These are phyloP conservation scores for Serpula lacrymans DNA, from an alignment of 768 basidiomycete genomes.

Conservation along the genomic window DNA sequence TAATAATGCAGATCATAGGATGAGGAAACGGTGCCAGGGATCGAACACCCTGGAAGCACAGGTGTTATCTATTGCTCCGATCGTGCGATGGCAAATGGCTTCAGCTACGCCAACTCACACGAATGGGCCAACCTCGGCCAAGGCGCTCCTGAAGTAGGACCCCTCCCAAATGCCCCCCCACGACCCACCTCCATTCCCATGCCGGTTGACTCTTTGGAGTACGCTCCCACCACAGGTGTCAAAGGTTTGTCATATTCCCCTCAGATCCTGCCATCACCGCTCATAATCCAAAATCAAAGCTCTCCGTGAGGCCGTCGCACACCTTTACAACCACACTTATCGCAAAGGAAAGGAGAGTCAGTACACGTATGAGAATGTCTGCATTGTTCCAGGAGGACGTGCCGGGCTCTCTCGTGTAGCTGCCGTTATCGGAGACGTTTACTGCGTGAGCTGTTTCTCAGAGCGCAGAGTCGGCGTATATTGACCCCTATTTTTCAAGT, in stretches of 20 bases:
- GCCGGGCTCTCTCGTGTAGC: constrained; percentile 88
- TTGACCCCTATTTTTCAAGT: constrained; percentile 36
- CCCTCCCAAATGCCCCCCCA: constrained; percentile 68
- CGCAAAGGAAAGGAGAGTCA: constrained; percentile 76
- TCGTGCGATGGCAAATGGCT: constrained; percentile 94
- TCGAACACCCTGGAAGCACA: constrained; percentile 67
- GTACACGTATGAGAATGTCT: constrained; percentile 91
- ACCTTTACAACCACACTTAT: constrained; percentile 86
- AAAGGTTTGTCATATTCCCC: constrained; percentile 47
- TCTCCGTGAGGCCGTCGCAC: constrained; percentile 86
- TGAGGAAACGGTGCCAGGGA: constrained; percentile 88
- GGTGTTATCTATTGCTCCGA: constrained; percentile 87
- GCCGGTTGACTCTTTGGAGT: constrained; percentile 74
- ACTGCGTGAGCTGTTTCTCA: constrained; percentile 49
- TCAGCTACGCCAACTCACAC: constrained; percentile 71
- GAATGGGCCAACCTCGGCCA: constrained; percentile 92
- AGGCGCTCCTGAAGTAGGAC: constrained; percentile 87
- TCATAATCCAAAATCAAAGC: constrained; percentile 34
- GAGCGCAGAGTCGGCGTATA: not conserved
- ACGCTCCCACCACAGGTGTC: constrained; percentile 91
- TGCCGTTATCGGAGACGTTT: constrained; percentile 88
- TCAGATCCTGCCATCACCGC: not conserved
- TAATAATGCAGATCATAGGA: constrained; percentile 39
- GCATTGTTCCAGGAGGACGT: constrained; percentile 93
- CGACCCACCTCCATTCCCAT: constrained; percentile 65